Conservation (phyloP, 345 rosid species). For the Melaleuca alternifolia region DNA sequence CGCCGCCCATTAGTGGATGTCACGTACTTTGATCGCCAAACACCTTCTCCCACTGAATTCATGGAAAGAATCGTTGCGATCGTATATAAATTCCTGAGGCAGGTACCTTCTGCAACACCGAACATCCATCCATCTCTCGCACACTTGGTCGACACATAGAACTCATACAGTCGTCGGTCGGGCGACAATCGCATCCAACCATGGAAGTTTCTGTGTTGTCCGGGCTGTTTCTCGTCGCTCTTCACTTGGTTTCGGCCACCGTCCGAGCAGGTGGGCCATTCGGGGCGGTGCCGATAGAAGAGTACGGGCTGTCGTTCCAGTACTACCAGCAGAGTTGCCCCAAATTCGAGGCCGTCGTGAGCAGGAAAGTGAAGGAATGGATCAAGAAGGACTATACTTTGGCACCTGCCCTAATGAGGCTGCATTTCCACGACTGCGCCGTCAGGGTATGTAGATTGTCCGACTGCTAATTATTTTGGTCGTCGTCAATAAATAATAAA, state of each 20-base stretch:
- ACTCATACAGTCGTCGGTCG: not conserved
- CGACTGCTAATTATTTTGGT: too few species aligned
- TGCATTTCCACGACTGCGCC: slow-evolving; percentile 61
- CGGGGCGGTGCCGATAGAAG: not conserved
- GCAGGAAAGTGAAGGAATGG: slow-evolving; percentile 40
- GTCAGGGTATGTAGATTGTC: slow-evolving; percentile 39
- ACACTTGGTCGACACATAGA: not conserved
- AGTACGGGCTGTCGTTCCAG: slow-evolving; percentile 27
- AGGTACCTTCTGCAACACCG: not conserved
- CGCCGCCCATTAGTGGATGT: not conserved
- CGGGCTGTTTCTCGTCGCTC: not conserved
- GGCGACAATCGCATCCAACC: not conserved
- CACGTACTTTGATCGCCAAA: not conserved
- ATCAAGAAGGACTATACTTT: slow-evolving; percentile 34
- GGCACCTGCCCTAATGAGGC: slow-evolving; percentile 53
- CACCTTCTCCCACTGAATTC: not conserved
- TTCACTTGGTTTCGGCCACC: slow-evolving; percentile 2
- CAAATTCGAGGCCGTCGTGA: slow-evolving; percentile 39
- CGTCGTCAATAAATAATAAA: too few species aligned
- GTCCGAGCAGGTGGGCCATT: not conserved
- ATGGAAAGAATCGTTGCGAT: not conserved
- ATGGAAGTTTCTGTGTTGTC: not conserved
- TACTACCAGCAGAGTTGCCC: slow-evolving; percentile 47
- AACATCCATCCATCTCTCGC: not conserved
- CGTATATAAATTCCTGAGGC: not conserved